Conservation (phyloP, 2,329 filamentous ascomycete genomes). For the Diplodia sapinea region DNA sequence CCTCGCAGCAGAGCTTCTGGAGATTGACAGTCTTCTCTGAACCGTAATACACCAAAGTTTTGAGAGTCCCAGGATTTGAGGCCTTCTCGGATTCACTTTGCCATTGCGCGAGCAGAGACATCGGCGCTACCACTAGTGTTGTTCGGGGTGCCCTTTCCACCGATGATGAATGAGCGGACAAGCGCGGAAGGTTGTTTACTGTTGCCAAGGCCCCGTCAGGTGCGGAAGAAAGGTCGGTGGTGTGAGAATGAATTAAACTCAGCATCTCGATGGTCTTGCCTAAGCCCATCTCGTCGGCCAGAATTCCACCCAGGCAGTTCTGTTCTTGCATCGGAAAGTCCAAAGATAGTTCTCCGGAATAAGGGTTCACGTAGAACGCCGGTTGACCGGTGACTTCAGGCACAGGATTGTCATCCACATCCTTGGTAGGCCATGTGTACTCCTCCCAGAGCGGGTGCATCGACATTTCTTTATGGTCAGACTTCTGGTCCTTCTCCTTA, state of each 20-base stretch:
- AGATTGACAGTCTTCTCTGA: slow-evolving; percentile 81
- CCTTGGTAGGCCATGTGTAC: slow-evolving; percentile 85
- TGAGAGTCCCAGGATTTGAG: slow-evolving; percentile 81
- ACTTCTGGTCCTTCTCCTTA: slow-evolving; percentile 83
- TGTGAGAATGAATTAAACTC: slow-evolving; percentile 85
- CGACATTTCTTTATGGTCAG: slow-evolving; percentile 70
- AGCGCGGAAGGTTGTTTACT: slow-evolving; percentile 66
- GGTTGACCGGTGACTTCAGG: slow-evolving; percentile 68
- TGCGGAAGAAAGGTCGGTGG: slow-evolving; percentile 58
- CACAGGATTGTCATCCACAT: slow-evolving; percentile 81
- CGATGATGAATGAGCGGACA: slow-evolving; percentile 62
- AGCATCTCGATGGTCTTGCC: slow-evolving; percentile 99
- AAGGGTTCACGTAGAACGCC: slow-evolving; percentile 94
- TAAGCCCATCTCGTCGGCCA: slow-evolving; percentile 97
- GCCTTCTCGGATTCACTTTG: slow-evolving; percentile 93
- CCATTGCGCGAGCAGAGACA: slow-evolving; percentile 97
- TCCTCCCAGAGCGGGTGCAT: slow-evolving; percentile 99
- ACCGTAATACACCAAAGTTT: slow-evolving; percentile 89
- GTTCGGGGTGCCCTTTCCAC: slow-evolving; percentile 80
- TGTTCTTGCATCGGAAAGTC: slow-evolving; percentile 94
- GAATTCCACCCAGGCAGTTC: slow-evolving; percentile 87
- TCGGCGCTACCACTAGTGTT: slow-evolving; percentile 93
- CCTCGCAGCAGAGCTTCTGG: slow-evolving; percentile 75
- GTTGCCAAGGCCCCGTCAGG: slow-evolving; percentile 43
- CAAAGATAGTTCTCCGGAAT: slow-evolving; percentile 90